Evolutionary conservation across 1,284 basidiomycete genomes (phyloP).

Genomic region (Irpex sp.): DNA sequence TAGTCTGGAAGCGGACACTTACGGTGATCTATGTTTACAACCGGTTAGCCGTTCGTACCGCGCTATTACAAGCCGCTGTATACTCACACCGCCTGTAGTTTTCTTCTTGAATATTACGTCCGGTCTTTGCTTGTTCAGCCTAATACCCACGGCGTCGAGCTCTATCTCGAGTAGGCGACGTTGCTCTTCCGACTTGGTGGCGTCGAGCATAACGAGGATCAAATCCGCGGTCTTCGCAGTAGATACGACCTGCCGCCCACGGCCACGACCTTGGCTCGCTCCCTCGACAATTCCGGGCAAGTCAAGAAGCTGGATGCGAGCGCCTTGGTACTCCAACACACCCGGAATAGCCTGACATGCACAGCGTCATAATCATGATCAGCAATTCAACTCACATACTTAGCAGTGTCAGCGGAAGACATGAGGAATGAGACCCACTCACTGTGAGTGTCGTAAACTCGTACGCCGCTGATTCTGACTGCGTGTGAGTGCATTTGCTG

Average conservation of each 20-base stretch:
- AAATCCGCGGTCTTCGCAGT: slow-evolving; percentile 96
- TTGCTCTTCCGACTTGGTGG: slow-evolving; percentile 95
- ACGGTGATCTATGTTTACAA: slow-evolving; percentile 47
- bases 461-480: slow-evolving; percentile 88
- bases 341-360: slow-evolving; percentile 80
- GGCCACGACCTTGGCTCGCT: slow-evolving; percentile 88
- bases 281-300: slow-evolving; percentile 98
- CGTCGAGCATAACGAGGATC: slow-evolving; percentile 93
- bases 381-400: not conserved
- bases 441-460: slow-evolving; percentile 94
- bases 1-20: slow-evolving; percentile 12
- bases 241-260: slow-evolving; percentile 93
- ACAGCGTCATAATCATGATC: slow-evolving; percentile 7
- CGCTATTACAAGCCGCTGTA: not conserved
- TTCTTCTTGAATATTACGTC: slow-evolving; percentile 86
- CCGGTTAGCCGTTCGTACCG: slow-evolving; percentile 2
- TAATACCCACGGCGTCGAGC: slow-evolving; percentile 94
- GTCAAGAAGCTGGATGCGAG: slow-evolving; percentile 91
- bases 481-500: slow-evolving; percentile 89
- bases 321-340: slow-evolving; percentile 91
- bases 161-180: slow-evolving; percentile 86
- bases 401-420: not conserved
- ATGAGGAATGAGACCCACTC: slow-evolving; percentile 20
- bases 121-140: slow-evolving; percentile 86
- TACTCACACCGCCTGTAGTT: slow-evolving; percentile 85